Evolutionary conservation across 805 yeast species (phyloP).

Genomic region (Kodamaea sagamina): DNA sequence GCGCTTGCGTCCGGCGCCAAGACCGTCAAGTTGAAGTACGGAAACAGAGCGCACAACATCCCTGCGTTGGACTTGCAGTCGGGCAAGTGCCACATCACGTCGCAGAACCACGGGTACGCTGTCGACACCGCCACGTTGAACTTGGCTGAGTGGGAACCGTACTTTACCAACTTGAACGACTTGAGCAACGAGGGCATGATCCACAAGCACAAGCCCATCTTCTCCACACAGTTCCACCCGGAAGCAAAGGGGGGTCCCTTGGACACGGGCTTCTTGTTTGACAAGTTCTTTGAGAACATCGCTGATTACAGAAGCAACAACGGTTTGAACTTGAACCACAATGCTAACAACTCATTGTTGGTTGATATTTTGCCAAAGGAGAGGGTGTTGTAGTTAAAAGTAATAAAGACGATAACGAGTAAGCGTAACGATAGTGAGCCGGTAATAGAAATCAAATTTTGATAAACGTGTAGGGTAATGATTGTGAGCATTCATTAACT

Average conservation of each 20-base stretch:
- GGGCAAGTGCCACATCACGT: conserved; percentile 95
- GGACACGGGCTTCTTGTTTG: conserved; percentile 89
- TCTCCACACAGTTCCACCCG: conserved; percentile 98
- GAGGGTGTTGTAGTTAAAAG: conserved; percentile 50
- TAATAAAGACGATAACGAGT: too few relatives aligned
- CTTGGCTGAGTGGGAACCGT: conserved; percentile 74
- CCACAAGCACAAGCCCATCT: conserved; percentile 83
- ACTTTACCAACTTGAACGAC: conserved; percentile 91
- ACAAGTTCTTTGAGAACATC: conserved; percentile 78
- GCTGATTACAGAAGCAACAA: conserved; percentile 47
- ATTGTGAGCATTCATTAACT: too few relatives aligned
- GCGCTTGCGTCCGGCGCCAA: conserved; percentile 95
- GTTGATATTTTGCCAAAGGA: conserved; percentile 66
- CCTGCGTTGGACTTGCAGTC: conserved; percentile 90
- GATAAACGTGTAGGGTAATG: too few relatives aligned
- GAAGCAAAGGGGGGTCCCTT: conserved; percentile 99
- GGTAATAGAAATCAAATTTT: too few relatives aligned
- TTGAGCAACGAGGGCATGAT: conserved; percentile 97
- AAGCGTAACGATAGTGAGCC: too few relatives aligned
- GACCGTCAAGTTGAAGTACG: conserved; percentile 91
- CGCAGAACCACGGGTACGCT: conserved; percentile 98
- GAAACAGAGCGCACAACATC: conserved; percentile 98
- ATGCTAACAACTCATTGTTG: conserved; percentile 50
- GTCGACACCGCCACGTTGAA: conserved; percentile 82
- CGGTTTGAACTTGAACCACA: conserved; percentile 42